These are phyloP conservation scores for Mycena galopus DNA, from an alignment of 768 basidiomycete species.

Conservation along the genomic window DNA sequence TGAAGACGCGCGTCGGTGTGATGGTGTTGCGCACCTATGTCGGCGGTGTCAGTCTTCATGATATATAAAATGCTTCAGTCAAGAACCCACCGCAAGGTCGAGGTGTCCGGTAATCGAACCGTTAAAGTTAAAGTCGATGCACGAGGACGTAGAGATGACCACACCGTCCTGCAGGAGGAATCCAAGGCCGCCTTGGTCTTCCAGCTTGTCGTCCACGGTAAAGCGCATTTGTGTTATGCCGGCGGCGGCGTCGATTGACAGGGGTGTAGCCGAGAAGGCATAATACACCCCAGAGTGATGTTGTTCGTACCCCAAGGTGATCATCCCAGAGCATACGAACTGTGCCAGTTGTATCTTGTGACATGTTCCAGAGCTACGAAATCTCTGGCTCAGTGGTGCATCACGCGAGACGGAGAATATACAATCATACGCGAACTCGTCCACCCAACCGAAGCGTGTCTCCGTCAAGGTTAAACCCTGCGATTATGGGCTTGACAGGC, in stretches of 20 bases:
- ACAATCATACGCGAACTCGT: neutral
- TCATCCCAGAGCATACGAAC: neutral
- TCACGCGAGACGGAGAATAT: neutral
- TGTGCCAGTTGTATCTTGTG: neutral
- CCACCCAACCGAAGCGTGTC: neutral
- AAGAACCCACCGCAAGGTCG: no score
- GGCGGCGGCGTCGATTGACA: neutral
- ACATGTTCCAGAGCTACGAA: neutral
- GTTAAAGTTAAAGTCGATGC: neutral
- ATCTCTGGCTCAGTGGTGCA: neutral
- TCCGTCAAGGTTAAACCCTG: neutral
- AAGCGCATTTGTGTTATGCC: neutral
- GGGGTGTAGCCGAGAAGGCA: neutral
- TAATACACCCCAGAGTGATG: neutral
- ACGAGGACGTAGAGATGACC: conserved; percentile 4
- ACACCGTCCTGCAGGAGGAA: conserved; percentile 1
- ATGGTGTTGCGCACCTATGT: no score
- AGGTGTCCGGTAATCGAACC: no score
- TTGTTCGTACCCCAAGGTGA: neutral
- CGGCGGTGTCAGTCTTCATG: no score
- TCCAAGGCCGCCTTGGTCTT: conserved; percentile 18
- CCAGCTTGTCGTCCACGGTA: neutral
- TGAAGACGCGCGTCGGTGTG: no score
- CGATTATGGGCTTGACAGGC: neutral
- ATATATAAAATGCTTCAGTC: no score